phyloP scores from a whole-genome alignment of 805 yeast genomes.

The Starmera caribaea region DNA sequence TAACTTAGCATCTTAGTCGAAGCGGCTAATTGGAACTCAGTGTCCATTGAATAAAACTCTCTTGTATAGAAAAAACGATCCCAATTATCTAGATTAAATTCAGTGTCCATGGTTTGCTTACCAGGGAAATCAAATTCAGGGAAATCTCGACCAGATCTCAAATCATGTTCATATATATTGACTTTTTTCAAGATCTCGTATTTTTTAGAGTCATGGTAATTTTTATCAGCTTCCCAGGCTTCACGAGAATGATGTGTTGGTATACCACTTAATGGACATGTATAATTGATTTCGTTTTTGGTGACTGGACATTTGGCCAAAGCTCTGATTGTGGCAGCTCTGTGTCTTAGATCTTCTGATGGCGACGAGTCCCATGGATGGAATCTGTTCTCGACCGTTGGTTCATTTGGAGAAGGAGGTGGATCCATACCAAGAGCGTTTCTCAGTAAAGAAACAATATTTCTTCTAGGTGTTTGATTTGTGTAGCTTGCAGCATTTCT shows the following conservation, averaged over 20 bases:
- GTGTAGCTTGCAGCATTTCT: neutral
- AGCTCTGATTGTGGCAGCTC: slow-evolving; percentile 87
- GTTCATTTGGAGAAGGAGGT: slow-evolving; percentile 54
- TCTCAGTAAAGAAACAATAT: slow-evolving; percentile 28
- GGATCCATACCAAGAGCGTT: slow-evolving; percentile 51
- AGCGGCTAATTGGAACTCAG: slow-evolving; percentile 91
- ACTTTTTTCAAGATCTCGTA: slow-evolving; percentile 77
- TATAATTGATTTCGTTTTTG: slow-evolving; percentile 63
- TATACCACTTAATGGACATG: slow-evolving; percentile 90
- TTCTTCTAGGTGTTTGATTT: slow-evolving; percentile 11
- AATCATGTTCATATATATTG: slow-evolving; percentile 88
- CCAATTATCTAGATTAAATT: slow-evolving; percentile 78
- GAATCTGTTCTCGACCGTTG: slow-evolving; percentile 64
- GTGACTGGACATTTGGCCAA: slow-evolving; percentile 90
- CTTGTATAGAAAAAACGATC: slow-evolving; percentile 90
- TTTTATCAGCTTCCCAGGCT: slow-evolving; percentile 78
- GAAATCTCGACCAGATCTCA: slow-evolving; percentile 87
- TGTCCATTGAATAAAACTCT: slow-evolving; percentile 90
- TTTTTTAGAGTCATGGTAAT: slow-evolving; percentile 56
- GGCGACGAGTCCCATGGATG: slow-evolving; percentile 93
- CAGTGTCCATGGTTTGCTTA: slow-evolving; percentile 62
- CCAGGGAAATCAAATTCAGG: slow-evolving; percentile 95
- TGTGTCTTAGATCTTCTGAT: slow-evolving; percentile 71
- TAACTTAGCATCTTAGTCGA: slow-evolving; percentile 90
- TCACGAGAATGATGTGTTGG: slow-evolving; percentile 90